Evolutionary conservation across 192 early-diverging fungal genomes (phyloP).

Genomic region (Cladochytrium replicatum): DNA sequence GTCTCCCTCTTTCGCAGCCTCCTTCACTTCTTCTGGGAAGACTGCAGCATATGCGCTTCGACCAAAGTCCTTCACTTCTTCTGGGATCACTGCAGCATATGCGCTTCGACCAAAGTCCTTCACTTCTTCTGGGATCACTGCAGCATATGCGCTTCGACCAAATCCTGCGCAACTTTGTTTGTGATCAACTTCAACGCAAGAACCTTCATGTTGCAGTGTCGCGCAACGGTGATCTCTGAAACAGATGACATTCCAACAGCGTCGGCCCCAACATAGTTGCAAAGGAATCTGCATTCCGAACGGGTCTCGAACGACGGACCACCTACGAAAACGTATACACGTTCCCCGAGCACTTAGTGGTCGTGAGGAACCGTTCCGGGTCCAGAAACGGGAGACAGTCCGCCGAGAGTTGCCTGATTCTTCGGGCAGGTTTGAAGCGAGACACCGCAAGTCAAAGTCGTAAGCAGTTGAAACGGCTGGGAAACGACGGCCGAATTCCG

Average conservation of each 20-base stretch:
- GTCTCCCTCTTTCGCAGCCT: no score
- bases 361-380: no score
- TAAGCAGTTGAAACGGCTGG: slow-evolving; percentile 80
- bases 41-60: slow-evolving; percentile 15
- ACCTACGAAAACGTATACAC: no score
- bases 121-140: slow-evolving; percentile 1
- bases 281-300: slow-evolving; percentile 68
- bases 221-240: slow-evolving; percentile 80
- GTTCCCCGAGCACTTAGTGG: no score
- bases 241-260: slow-evolving; percentile 83
- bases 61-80: slow-evolving; percentile 5
- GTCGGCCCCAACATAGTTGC: slow-evolving; percentile 56
- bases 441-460: slow-evolving; percentile 60
- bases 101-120: slow-evolving; percentile 10
- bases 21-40: no score
- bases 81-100: slow-evolving; percentile 6
- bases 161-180: slow-evolving; percentile 44
- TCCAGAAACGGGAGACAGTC: no score
- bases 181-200: slow-evolving; percentile 74
- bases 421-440: slow-evolving; percentile 51
- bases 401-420: no score
- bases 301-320: slow-evolving; percentile 89
- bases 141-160: slow-evolving; percentile 33
- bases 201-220: slow-evolving; percentile 71
- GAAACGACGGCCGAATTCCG: slow-evolving; percentile 75